Evolutionary conservation across 2,329 filamentous ascomycete genomes (phyloP).

Genomic region (Fusarium nodosum): DNA sequence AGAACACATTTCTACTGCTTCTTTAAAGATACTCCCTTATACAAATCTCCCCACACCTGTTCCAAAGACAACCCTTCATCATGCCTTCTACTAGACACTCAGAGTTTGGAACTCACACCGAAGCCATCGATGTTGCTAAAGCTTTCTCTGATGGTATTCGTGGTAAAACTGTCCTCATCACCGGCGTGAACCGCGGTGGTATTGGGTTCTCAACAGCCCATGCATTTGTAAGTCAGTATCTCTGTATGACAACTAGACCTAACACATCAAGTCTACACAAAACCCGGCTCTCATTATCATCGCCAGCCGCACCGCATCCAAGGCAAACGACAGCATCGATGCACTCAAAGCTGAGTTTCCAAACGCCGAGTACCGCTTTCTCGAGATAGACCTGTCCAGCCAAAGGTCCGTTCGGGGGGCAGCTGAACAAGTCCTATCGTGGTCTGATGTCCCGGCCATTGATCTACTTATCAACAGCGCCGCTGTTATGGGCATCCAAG

Average conservation of each 20-base stretch:
- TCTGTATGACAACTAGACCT: fast-evolving
- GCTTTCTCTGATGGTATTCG: background rate
- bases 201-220: conserved; percentile 15
- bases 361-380: background rate
- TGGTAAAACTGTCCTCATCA: conserved; percentile 6
- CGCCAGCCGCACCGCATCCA: background rate
- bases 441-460: background rate
- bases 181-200: conserved; percentile 3
- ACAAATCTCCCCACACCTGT: too few relatives aligned
- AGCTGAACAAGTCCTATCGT: background rate
- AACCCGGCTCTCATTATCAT: background rate
- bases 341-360: background rate
- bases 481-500: background rate
- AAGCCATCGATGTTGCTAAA: background rate
- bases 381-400: conserved; percentile 4
- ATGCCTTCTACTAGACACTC: conserved; percentile 22
- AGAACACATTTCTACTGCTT: background rate
- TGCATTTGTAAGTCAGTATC: background rate
- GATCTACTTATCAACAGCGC: conserved; percentile 10
- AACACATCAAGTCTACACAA: background rate
- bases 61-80: background rate
- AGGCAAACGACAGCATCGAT: background rate
- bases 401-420: background rate
- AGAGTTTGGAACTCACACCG: background rate
- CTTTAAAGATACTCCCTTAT: fast-evolving